These are phyloP conservation scores for Apiospora arundinis DNA, from an alignment of 2,329 filamentous ascomycete genomes.

Conservation along the genomic window DNA sequence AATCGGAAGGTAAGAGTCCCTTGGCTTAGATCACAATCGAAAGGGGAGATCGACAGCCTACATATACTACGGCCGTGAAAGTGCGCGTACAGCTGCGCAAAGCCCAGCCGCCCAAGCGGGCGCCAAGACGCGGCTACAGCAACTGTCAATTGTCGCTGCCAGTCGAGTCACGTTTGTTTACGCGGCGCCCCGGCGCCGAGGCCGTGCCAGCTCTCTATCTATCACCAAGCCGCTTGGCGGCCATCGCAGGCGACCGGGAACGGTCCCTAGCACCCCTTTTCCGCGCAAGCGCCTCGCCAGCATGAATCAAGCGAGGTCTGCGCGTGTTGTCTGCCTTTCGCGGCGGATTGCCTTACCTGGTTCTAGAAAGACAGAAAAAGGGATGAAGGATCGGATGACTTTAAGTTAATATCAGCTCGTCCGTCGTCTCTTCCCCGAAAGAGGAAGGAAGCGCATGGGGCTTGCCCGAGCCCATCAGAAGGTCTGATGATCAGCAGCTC, in stretches of 20 bases:
- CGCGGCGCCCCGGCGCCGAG: neutral
- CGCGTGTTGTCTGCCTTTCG: neutral
- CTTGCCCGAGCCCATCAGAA: neutral
- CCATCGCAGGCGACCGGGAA: neutral
- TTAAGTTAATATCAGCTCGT: neutral
- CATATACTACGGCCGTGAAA: neutral
- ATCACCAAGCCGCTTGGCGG: neutral
- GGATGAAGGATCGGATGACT: neutral
- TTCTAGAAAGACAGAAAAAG: neutral
- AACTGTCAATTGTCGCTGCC: neutral
- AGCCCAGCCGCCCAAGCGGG: constrained; percentile 1
- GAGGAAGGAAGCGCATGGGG: neutral
- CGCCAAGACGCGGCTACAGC: constrained; percentile 4
- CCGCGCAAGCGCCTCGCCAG: neutral
- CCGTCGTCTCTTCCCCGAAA: no score
- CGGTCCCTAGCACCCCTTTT: neutral
- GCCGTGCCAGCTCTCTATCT: neutral
- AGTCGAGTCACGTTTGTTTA: neutral
- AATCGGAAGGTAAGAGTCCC: neutral
- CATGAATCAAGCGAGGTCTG: neutral
- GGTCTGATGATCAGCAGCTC: neutral
- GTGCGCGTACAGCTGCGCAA: neutral
- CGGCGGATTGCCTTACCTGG: neutral
- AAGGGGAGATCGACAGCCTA: neutral
- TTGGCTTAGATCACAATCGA: neutral